Evolutionary conservation across 1,284 basidiomycete species (phyloP).

Genomic region (Cryptococcus floricola): DNA sequence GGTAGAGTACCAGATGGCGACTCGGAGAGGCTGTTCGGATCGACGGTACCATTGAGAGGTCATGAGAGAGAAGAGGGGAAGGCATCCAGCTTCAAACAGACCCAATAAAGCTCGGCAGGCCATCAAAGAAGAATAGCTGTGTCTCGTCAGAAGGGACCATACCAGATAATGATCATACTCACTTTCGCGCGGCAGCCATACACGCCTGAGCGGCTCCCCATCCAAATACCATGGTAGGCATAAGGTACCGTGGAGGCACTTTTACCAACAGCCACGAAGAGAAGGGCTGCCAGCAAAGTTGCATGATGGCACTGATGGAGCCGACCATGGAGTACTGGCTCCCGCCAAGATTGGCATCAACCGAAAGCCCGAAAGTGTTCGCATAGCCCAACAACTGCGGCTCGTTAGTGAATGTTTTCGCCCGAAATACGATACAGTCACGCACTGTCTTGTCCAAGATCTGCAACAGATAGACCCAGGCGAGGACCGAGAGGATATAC

Average conservation of each 20-base stretch:
- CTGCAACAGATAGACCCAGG: slow-evolving; percentile 44
- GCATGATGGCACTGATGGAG: slow-evolving; percentile 41
- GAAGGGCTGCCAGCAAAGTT: slow-evolving; percentile 47
- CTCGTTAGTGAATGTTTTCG: neutral
- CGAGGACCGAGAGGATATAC: slow-evolving; percentile 31
- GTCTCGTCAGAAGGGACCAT: neutral
- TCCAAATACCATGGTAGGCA: slow-evolving; percentile 38
- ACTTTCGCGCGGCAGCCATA: slow-evolving; percentile 34
- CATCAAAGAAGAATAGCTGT: slow-evolving; percentile 12
- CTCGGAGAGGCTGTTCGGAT: slow-evolving; percentile 45
- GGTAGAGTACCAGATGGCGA: slow-evolving; percentile 46
- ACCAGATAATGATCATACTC: neutral
- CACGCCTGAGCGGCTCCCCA: slow-evolving; percentile 38
- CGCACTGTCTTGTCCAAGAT: slow-evolving; percentile 41
- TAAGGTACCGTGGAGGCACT: slow-evolving; percentile 37
- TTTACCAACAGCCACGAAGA: slow-evolving; percentile 44
- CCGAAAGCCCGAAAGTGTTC: slow-evolving; percentile 37
- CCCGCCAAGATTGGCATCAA: slow-evolving; percentile 26
- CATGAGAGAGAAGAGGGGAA: slow-evolving; percentile 49
- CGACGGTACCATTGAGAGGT: slow-evolving; percentile 49
- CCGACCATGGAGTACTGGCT: slow-evolving; percentile 39
- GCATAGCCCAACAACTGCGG: slow-evolving; percentile 31
- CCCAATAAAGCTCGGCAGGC: slow-evolving; percentile 47
- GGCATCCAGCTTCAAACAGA: slow-evolving; percentile 48
- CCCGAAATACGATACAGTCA: slow-evolving; percentile 7